Percentiles rank a stretch among this genome's conserved stretches.
Conservation (phyloP, 768 basidiomycete genomes). For the Jaapia argillacea region DNA sequence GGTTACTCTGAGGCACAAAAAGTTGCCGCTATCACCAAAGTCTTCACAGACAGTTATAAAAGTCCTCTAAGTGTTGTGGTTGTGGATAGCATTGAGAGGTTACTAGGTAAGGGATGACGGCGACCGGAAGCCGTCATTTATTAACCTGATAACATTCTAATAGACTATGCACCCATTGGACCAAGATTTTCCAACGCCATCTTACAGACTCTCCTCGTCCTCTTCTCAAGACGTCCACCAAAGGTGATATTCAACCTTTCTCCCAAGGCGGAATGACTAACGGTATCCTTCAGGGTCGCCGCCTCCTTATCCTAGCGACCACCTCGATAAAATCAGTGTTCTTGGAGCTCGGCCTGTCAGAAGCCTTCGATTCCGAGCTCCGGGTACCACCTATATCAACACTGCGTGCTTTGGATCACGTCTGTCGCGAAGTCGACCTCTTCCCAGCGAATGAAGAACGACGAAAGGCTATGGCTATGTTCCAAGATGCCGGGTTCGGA, state of each 20-base stretch:
- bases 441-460: constrained; percentile 52
- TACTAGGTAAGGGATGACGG: constrained; percentile 86
- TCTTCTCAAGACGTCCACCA: constrained; percentile 83
- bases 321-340: constrained; percentile 83
- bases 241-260: constrained; percentile 47
- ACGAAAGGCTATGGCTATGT: constrained; percentile 47
- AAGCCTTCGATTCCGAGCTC: constrained; percentile 82
- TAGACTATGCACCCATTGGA: constrained; percentile 96
- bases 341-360: constrained; percentile 80
- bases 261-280: neutral
- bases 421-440: constrained; percentile 72
- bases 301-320: constrained; percentile 86
- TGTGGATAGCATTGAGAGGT: constrained; percentile 87
- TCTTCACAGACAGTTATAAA: constrained; percentile 94
- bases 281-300: constrained; percentile 54
- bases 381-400: constrained; percentile 74
- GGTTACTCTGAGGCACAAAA: constrained; percentile 92
- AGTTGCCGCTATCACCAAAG: constrained; percentile 82
- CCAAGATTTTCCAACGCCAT: constrained; percentile 95
- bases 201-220: constrained; percentile 80
- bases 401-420: constrained; percentile 60
- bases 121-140: no score
- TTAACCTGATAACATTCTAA: neutral
- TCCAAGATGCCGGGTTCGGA: constrained; percentile 69
- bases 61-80: constrained; percentile 94